These are phyloP conservation scores for Calycina herbarum DNA, from an alignment of 2,329 filamentous ascomycete species.

Conservation along the genomic window DNA sequence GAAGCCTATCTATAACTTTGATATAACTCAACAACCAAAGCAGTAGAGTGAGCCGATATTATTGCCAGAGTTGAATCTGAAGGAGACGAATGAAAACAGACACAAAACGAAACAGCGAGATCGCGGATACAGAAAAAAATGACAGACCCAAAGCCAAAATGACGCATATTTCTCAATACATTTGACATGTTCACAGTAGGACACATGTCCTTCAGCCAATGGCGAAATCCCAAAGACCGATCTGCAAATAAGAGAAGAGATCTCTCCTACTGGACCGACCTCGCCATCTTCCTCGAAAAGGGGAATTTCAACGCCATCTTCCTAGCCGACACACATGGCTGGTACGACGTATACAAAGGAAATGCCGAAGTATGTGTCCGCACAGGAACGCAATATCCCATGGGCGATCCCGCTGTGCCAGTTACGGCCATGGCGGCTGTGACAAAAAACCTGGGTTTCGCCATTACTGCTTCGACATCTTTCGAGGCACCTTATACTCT, in stretches of 20 bases:
- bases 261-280: constrained; percentile 58
- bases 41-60: too few relatives aligned
- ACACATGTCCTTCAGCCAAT: constrained; percentile 42
- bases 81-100: too few relatives aligned
- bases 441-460: constrained; percentile 63
- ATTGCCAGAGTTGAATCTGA: too few relatives aligned
- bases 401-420: constrained; percentile 63
- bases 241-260: constrained; percentile 53
- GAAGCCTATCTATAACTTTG: too few relatives aligned
- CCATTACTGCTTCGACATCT: constrained; percentile 64
- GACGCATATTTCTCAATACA: constrained; percentile 48
- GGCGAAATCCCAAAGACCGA: constrained; percentile 64
- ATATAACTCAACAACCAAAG: too few relatives aligned
- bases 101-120: too few relatives aligned
- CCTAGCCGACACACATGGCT: constrained; percentile 62
- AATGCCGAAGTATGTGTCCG: constrained; percentile 55
- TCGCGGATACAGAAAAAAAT: too few relatives aligned
- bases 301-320: constrained; percentile 66
- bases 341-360: constrained; percentile 66
- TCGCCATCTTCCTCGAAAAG: constrained; percentile 58
- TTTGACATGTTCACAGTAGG: constrained; percentile 51
- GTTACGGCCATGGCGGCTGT: constrained; percentile 67
- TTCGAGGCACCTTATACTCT: constrained; percentile 69
- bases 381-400: constrained; percentile 66
- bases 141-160: constrained; percentile 21